Evolutionary conservation across 2,329 filamentous ascomycete genomes (phyloP).

Genomic region (Coniochaeta sp.): DNA sequence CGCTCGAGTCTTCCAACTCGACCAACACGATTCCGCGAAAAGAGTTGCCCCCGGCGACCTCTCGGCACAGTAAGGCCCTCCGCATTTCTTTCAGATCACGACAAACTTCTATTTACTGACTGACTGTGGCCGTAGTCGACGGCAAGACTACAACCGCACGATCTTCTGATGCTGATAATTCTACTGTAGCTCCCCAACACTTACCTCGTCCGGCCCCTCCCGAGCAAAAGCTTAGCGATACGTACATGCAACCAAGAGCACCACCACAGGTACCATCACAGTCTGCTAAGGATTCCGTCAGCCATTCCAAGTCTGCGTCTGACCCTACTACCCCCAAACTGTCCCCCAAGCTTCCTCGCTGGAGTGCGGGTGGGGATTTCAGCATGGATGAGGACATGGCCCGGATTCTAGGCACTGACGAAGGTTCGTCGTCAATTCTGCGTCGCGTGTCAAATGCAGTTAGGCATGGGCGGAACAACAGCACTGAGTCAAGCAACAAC

Average conservation of each 20-base stretch:
- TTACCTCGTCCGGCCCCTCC: slow-evolving; percentile 19
- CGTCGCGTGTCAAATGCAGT: slow-evolving; percentile 89
- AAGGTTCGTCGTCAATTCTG: slow-evolving; percentile 71
- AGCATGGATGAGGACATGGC: slow-evolving; percentile 95
- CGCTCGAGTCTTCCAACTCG: slow-evolving; percentile 34
- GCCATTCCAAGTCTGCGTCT: slow-evolving; percentile 23
- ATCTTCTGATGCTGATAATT: slow-evolving; percentile 5
- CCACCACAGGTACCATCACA: slow-evolving; percentile 46
- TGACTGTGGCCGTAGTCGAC: slow-evolving; percentile 4
- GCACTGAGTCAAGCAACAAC: slow-evolving; percentile 51
- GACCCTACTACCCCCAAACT: slow-evolving; percentile 36
- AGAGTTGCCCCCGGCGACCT: slow-evolving; percentile 42
- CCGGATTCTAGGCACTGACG: slow-evolving; percentile 74
- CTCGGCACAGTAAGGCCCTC: slow-evolving; percentile 34
- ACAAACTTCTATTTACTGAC: not conserved
- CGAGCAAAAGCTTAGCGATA: slow-evolving; percentile 39
- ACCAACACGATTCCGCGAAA: slow-evolving; percentile 55
- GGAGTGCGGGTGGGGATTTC: slow-evolving; percentile 78
- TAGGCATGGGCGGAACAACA: slow-evolving; percentile 84
- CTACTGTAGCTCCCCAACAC: slow-evolving; percentile 16
- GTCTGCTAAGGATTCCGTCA: slow-evolving; percentile 25
- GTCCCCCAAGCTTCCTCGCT: slow-evolving; percentile 63
- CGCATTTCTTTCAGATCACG: not conserved
- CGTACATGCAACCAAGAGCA: slow-evolving; percentile 51
- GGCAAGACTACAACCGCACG: not conserved